Conservation (phyloP, 345 rosid species). For the Gossypium herbaceum region DNA sequence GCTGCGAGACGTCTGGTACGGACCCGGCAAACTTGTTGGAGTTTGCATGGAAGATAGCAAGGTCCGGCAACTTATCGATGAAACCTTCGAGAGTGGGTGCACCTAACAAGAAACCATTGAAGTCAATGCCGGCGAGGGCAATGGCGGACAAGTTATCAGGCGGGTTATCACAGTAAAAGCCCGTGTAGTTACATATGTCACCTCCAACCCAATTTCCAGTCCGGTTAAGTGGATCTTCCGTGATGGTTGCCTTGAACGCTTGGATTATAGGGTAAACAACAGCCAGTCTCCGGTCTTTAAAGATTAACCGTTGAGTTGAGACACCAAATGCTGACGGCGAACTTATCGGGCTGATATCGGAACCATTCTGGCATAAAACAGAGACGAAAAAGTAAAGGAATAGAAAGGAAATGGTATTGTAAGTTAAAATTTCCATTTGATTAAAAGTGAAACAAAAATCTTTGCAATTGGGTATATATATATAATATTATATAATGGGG, state of each 20-base stretch:
- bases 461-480: neutral
- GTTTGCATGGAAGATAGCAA: slow-evolving; percentile 53
- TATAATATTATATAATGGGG: neutral
- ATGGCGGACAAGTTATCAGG: slow-evolving; percentile 73
- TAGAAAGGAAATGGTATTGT: neutral
- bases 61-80: slow-evolving; percentile 42
- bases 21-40: slow-evolving; percentile 42
- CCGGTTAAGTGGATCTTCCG: slow-evolving; percentile 57
- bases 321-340: neutral
- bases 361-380: neutral
- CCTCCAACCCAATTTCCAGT: slow-evolving; percentile 69
- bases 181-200: slow-evolving; percentile 66
- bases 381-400: slow-evolving; percentile 8
- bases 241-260: slow-evolving; percentile 53
- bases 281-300: slow-evolving; percentile 63
- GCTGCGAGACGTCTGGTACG: neutral
- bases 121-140: slow-evolving; percentile 73
- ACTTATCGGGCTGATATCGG: neutral
- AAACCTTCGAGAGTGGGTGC: slow-evolving; percentile 39
- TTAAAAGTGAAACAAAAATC: neutral
- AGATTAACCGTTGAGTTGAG: slow-evolving; percentile 14
- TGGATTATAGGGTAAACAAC: slow-evolving; percentile 65
- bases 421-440: slow-evolving; percentile 11
- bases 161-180: slow-evolving; percentile 75
- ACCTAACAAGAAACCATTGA: slow-evolving; percentile 54